These are phyloP conservation scores for Rhypophila decipiens DNA, from an alignment of 495 filamentous ascomycete species.

Conservation along the genomic window DNA sequence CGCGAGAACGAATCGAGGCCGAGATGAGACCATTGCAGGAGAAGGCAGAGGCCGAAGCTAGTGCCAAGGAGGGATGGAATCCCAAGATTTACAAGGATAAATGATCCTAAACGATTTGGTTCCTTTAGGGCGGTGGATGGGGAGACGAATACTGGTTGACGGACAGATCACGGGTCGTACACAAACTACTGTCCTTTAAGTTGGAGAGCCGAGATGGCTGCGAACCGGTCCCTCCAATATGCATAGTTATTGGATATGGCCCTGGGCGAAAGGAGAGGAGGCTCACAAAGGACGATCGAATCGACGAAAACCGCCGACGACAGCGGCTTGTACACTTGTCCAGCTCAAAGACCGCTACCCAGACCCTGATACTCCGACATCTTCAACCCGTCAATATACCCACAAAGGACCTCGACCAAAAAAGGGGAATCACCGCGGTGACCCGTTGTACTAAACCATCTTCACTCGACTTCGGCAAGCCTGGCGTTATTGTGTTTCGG, in stretches of 20 bases:
- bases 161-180: background rate
- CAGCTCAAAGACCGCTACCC: too few species aligned
- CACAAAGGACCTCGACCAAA: too few species aligned
- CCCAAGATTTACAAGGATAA: constrained; percentile 91
- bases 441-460: background rate
- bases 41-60: constrained; percentile 50
- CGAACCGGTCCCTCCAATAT: too few species aligned
- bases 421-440: background rate
- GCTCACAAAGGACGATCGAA: too few species aligned
- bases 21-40: constrained; percentile 56
- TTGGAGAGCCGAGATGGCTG: too few species aligned
- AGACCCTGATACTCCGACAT: too few species aligned
- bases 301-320: too few species aligned
- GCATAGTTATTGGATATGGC: too few species aligned
- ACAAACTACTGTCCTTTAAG: background rate
- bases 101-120: constrained; percentile 24
- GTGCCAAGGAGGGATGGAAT: constrained; percentile 79
- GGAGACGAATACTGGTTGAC: background rate
- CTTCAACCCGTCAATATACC: too few species aligned
- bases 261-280: too few species aligned
- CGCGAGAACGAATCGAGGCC: constrained; percentile 84
- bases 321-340: too few species aligned
- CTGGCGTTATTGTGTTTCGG: background rate
- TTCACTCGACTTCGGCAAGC: constrained; percentile 2
- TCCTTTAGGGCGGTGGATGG: background rate